Evolutionary conservation across 1,284 basidiomycete genomes (phyloP), one percentile per base, ranked within the genome.

Genomic region (Coniophora puteana): DNA sequence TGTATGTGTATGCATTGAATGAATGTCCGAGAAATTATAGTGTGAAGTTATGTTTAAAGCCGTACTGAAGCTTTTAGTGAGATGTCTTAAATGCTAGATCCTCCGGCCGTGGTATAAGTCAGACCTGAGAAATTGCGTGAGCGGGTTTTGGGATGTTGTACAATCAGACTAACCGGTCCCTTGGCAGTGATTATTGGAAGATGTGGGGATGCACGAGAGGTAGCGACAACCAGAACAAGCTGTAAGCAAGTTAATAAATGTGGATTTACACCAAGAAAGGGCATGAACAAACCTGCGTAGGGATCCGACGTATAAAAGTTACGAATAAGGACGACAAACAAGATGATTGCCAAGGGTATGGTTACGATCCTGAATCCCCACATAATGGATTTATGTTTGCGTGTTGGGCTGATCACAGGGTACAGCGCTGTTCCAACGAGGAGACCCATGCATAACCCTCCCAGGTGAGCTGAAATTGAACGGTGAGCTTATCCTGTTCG

Each of bases 221-320:
- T 91, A 95, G 39, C 91, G 78, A 58, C 95, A 98, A 64, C 93
- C 90, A 36, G 80, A 73, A 60, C 94, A 97, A 16, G 91, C 90
- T 77, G 45, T 38, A 40, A 30, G 36, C 38, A 21, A 40, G 38
- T 47, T 26, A 49, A 27, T 43, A 17, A 38, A 36, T 26, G 25
- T 26, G 16, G 0, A 31, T 29, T 29, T 33, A 14, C 24, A 35
- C 8, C 32, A 32, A 43, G 14, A 14, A 29, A 20, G 17, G 24
- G 10, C 14, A 65, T 20, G 21, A 17, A 34, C 17, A 40, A 36
- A 86, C 87, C 83, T 33, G 82, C 80, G 55, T 84, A 86, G 13
- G 89, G 89, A 55, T 92, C 76, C 28, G 79, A 80, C 3, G 79
- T 91, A 58, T 94, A 96, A 62, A 98, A 97, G 63, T 98, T 97